Evolutionary conservation across 208 protist species (phyloP), one percentile per base, ranked within the genome.

Genomic region (Wallacemonas sp.): DNA sequence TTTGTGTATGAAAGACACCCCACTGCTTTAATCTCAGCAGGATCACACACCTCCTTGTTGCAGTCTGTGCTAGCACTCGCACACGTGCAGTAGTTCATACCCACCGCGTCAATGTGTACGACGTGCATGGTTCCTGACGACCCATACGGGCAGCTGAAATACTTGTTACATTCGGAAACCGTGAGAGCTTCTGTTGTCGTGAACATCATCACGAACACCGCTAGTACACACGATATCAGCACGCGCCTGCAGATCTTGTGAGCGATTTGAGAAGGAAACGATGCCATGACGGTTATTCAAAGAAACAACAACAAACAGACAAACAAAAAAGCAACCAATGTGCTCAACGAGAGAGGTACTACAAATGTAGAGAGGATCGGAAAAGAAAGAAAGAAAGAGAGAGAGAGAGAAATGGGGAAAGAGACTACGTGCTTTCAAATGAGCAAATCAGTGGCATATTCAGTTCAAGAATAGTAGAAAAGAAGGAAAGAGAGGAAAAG

Each of bases 381-480:
- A 41, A 41, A 14, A 14, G 36, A 14, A 14, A 41, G 36, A 14
- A 41, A 14, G 36, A 41, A 14, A 41, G 36, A 41, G 36, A 41
- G 36, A 41, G 36, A 11, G 44, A 11, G 44, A 21, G 6, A 26
- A 11, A 49, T 22, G 0, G 6, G 6, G 44, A 11, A 49, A 9
- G 17, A 19, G 44, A 42, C 38, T 11, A 49, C 44, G 19, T 26
- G 44, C 44, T 17, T 41, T 41, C 36, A 49, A 49, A 73, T 24
- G 46, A 41, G n/a, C 59, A 63, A 27, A 78, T 59, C 71, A 82
- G n/a, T n/a, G n/a, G n/a, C n/a, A n/a, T n/a, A n/a, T n/a, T n/a
- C n/a, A n/a, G n/a, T 82, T 41, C 21, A 64, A 28, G 15, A 22
- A 59, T 22, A 72, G 36, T 36, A 17, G 65, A 79, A 47, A 74